These are phyloP conservation scores for Fusarium annulatum DNA, from an alignment of 2,329 filamentous ascomycete species.

Conservation along the genomic window DNA sequence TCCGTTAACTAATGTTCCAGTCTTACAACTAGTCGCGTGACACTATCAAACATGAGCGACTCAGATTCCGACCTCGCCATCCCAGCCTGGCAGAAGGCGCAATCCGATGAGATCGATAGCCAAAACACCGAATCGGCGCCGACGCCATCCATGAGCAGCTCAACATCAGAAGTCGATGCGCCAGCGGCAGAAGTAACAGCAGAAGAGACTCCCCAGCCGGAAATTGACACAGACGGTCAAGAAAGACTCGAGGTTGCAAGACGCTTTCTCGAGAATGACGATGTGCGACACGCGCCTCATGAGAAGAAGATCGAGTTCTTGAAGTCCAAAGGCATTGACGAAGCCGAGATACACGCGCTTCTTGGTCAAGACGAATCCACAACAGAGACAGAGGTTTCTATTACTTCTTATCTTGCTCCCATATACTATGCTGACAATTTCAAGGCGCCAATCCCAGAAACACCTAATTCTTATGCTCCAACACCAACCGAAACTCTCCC, in stretches of 20 bases:
- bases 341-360: slow-evolving; percentile 75
- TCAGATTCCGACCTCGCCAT: slow-evolving; percentile 47
- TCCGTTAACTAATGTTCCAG: neutral
- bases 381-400: slow-evolving; percentile 27
- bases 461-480: slow-evolving; percentile 15
- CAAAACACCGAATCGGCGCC: slow-evolving; percentile 26
- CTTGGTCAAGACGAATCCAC: slow-evolving; percentile 54
- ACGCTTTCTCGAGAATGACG: slow-evolving; percentile 79
- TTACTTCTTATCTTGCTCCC: neutral
- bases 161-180: slow-evolving; percentile 31
- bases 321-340: slow-evolving; percentile 77
- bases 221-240: slow-evolving; percentile 13
- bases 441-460: slow-evolving; percentile 23
- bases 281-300: slow-evolving; percentile 73
- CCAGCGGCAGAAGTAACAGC: slow-evolving; percentile 2
- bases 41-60: slow-evolving; percentile 47
- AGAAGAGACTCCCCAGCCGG: slow-evolving; percentile 11
- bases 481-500: slow-evolving; percentile 41
- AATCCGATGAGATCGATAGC: slow-evolving; percentile 28
- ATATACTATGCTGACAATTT: neutral
- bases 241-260: slow-evolving; percentile 71
- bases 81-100: slow-evolving; percentile 49
- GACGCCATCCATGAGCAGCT: slow-evolving; percentile 33
- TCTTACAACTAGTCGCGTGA: neutral
- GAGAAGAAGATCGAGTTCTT: slow-evolving; percentile 83